phyloP scores from a whole-genome alignment of 441 rosid species.

The Erodium texanum region DNA sequence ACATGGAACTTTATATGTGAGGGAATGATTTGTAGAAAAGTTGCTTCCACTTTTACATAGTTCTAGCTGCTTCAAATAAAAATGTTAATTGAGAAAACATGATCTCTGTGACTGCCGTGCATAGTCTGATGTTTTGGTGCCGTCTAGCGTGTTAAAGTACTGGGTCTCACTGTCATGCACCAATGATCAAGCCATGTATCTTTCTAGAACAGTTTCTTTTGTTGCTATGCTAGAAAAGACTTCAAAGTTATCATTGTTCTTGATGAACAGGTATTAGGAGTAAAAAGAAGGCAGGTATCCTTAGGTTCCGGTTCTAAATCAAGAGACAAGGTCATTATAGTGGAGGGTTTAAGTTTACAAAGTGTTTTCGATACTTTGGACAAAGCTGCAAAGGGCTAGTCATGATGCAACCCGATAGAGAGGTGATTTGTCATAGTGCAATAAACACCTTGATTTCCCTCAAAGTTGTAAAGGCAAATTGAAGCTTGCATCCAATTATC shows the following conservation, averaged over 20 bases:
- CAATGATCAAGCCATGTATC: too few species aligned
- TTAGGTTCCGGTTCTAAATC: constrained; percentile 78
- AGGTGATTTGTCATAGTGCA: background rate
- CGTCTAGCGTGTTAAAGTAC: background rate
- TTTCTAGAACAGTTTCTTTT: background rate
- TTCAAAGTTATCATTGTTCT: constrained; percentile 1
- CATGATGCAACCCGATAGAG: too few species aligned
- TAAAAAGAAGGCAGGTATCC: constrained; percentile 77
- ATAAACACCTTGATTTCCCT: background rate
- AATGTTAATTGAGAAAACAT: background rate
- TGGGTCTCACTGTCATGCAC: background rate
- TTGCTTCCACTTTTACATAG: background rate
- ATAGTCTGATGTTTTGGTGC: background rate
- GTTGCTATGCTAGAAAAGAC: background rate
- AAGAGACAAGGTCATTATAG: constrained; percentile 77
- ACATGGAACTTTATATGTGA: background rate
- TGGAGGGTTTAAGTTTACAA: constrained; percentile 51
- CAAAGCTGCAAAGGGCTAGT: constrained; percentile 31
- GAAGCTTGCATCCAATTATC: background rate
- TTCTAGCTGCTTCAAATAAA: background rate
- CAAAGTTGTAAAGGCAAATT: background rate
- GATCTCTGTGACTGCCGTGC: background rate
- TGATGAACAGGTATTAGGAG: constrained; percentile 56
- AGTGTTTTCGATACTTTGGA: constrained; percentile 49
- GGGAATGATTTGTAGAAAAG: background rate